Evolutionary conservation across 495 filamentous ascomycete species (phyloP).

Genomic region (Neurospora sp.): DNA sequence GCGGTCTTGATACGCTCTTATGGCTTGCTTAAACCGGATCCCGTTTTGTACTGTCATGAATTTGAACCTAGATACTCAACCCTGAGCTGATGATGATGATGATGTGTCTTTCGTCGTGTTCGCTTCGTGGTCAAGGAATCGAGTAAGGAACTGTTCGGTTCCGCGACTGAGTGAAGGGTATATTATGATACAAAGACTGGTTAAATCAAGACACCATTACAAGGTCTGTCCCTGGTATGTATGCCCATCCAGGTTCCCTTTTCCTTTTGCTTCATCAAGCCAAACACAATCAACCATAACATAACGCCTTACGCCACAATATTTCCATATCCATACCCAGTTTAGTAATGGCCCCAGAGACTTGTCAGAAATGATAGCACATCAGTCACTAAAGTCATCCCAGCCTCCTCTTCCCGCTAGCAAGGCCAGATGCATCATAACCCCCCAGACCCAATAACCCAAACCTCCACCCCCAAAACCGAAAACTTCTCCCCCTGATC

Average conservation of each 20-base stretch:
- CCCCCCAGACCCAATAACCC: slow-evolving; percentile 52
- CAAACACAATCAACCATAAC: neutral
- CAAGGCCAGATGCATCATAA: neutral
- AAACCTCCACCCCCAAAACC: slow-evolving; percentile 82
- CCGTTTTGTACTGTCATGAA: neutral
- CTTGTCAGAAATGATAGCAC: neutral
- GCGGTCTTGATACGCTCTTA: neutral
- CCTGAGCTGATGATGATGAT: neutral
- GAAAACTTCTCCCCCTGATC: slow-evolving; percentile 92
- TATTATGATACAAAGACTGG: neutral
- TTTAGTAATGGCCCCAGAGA: neutral
- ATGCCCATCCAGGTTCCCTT: neutral
- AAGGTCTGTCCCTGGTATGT: neutral
- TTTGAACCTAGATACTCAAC: neutral
- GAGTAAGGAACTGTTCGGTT: neutral
- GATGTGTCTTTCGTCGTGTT: neutral
- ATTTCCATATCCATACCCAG: neutral
- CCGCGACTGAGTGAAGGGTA: neutral
- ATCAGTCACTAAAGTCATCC: neutral
- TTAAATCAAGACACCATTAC: neutral
- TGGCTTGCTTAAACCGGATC: neutral
- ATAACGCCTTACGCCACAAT: neutral
- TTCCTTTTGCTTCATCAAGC: neutral
- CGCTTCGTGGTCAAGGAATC: neutral
- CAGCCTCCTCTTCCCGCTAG: neutral